phyloP scores from a whole-genome alignment of 371 early-diverging fungal genomes.

The Cokeromyces recurvatus region DNA sequence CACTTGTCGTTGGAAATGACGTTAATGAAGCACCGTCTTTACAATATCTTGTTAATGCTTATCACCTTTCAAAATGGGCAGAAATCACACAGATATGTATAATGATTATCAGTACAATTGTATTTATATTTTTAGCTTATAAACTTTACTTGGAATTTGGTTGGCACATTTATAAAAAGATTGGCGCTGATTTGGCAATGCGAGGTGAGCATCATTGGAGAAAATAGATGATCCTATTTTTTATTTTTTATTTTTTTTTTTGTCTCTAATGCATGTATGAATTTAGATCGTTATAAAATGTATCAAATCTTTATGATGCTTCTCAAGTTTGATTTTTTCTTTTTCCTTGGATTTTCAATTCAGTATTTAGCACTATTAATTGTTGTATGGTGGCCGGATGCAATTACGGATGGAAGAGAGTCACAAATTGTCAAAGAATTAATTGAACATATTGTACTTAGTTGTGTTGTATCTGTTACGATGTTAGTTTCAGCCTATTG shows the following conservation, averaged over 20 bases:
- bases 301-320: constrained; percentile 87
- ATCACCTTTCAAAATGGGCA: constrained; percentile 39
- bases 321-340: constrained; percentile 86
- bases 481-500: constrained; percentile 73
- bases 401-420: constrained; percentile 51
- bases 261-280: constrained; percentile 4
- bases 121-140: constrained; percentile 37
- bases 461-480: constrained; percentile 66
- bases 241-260: too few relatives aligned
- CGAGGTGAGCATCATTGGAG: constrained; percentile 45
- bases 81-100: constrained; percentile 44
- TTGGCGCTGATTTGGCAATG: constrained; percentile 85
- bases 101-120: constrained; percentile 29
- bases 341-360: constrained; percentile 80
- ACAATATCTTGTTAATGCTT: constrained; percentile 20
- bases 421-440: constrained; percentile 33
- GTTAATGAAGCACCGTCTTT: constrained; percentile 3
- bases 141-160: constrained; percentile 50
- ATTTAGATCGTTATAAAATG: constrained; percentile 74
- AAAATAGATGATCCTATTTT: neutral
- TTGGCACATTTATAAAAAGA: constrained; percentile 89
- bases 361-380: constrained; percentile 80
- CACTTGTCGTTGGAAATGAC: constrained; percentile 17
- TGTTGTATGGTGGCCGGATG: constrained; percentile 44
- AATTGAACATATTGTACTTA: constrained; percentile 67